Evolutionary conservation across 176 grass and related monocot genomes (phyloP), one percentile per base, ranked within the genome.

Genomic region (Musa itinerans): DNA sequence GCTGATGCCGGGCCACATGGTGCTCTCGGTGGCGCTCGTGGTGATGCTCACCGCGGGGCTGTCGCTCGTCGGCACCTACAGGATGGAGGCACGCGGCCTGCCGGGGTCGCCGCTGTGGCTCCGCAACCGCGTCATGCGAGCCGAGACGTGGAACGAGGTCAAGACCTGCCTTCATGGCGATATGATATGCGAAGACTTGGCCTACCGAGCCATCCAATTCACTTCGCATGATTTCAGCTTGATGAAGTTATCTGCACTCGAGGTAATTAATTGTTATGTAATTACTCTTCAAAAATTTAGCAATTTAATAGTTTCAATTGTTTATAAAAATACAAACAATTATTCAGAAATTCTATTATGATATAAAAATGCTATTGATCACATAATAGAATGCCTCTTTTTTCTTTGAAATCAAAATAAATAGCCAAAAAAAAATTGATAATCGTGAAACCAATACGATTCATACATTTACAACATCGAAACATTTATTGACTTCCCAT

Each of bases 21-120:
- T 69, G 13, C 67, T 69, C 6, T 43, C 26, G 26, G 48, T 69
- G 16, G 29, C 16, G 34, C 34, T 69, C 5, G 67, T 69, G 26
- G 14, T 69, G 67, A 69, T 69, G 67, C 67, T 69, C 26, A 69
- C 67, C 12, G 27, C 17, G 67, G 67, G 67, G 13, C 67, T 69
- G 34, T 50, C 67, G 13, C 29, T 69, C 26, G 29, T 69, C 5
- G 67, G 67, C 26, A 50, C 67, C 1, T 69, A 69, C 67, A 69
- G 19, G 67, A 69, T 69, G 34, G 67, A 69, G 67, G 7, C 34
- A 3, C 67, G 67, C 5, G 67, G 67, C 25, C 5, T 69, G 34
- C 67, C 67, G 3, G 67, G 26, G 67, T 43, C 67, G 27, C 67
- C 67, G 15, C 29, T 69, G 67, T 69, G 67, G 67, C 67, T 69